Percentiles rank a stretch among this genome's conserved stretches.
phyloP scores from a whole-genome alignment of 2,329 filamentous ascomycete genomes.

The Epichloe festucae region DNA sequence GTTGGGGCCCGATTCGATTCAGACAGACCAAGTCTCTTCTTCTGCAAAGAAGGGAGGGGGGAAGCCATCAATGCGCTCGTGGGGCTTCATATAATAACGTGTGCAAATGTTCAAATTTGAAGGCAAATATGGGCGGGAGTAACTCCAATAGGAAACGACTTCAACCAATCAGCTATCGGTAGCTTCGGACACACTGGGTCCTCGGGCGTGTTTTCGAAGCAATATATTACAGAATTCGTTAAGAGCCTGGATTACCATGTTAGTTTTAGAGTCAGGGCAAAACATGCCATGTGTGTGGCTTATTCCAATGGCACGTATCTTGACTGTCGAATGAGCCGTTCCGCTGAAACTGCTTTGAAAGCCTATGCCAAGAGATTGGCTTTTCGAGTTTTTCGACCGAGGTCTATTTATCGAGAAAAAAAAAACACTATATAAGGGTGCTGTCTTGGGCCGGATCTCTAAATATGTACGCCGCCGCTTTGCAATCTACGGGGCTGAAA shows the following conservation, averaged over 20 bases:
- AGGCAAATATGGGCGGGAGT: not conserved
- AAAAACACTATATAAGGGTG: not conserved
- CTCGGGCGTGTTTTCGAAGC: not conserved
- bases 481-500: not conserved
- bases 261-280: not conserved
- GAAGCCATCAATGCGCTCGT: conserved; percentile 1
- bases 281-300: not conserved
- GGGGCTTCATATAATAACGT: not conserved
- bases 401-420: not conserved
- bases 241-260: not conserved
- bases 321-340: not conserved
- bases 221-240: not conserved
- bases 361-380: too few relatives aligned
- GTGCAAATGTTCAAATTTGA: not conserved
- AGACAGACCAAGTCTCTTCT: too few relatives aligned
- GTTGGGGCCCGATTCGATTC: too few relatives aligned
- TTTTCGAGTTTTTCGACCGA: not conserved
- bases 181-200: not conserved
- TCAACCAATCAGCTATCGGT: not conserved
- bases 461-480: not conserved
- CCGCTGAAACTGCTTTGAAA: not conserved
- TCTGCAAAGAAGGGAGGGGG: not conserved
- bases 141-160: not conserved
- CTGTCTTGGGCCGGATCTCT: not conserved
- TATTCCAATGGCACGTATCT: not conserved